phyloP scores from a whole-genome alignment of 768 basidiomycete species.

The Dentipellis fragilis region DNA sequence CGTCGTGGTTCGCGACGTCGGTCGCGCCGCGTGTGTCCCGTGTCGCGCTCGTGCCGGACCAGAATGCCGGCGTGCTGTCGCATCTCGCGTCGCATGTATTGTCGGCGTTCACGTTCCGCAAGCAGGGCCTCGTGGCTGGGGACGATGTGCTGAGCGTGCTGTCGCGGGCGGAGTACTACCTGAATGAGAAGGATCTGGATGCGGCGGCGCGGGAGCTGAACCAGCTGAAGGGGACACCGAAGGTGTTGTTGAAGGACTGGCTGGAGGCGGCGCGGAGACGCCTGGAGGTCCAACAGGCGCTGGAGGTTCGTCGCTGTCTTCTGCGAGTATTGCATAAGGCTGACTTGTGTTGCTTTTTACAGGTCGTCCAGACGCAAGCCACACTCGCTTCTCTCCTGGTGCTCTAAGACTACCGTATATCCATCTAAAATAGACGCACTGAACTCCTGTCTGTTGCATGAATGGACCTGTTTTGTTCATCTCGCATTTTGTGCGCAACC shows the following conservation, averaged over 20 bases:
- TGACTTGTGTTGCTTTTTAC: conserved; percentile 6
- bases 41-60: conserved; percentile 90
- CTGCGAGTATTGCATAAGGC: background rate
- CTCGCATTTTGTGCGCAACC: background rate
- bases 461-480: background rate
- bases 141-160: conserved; percentile 81
- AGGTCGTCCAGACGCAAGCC: conserved; percentile 81
- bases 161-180: conserved; percentile 78
- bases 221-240: conserved; percentile 76
- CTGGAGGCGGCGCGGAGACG: conserved; percentile 78
- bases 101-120: conserved; percentile 67
- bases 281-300: conserved; percentile 84
- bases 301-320: conserved; percentile 47
- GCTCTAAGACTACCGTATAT: conserved; percentile 26
- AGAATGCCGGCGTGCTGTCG: conserved; percentile 79
- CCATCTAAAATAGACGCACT: background rate
- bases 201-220: conserved; percentile 86
- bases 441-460: background rate
- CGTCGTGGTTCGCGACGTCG: conserved; percentile 81
- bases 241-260: conserved; percentile 75
- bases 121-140: conserved; percentile 71
- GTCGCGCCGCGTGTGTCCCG: conserved; percentile 77
- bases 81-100: conserved; percentile 76
- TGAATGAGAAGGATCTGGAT: conserved; percentile 91
- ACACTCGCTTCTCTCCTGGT: conserved; percentile 74